Evolutionary conservation across 352 stramenopile species (phyloP).

Genomic region (Phytophthora megakarya): DNA sequence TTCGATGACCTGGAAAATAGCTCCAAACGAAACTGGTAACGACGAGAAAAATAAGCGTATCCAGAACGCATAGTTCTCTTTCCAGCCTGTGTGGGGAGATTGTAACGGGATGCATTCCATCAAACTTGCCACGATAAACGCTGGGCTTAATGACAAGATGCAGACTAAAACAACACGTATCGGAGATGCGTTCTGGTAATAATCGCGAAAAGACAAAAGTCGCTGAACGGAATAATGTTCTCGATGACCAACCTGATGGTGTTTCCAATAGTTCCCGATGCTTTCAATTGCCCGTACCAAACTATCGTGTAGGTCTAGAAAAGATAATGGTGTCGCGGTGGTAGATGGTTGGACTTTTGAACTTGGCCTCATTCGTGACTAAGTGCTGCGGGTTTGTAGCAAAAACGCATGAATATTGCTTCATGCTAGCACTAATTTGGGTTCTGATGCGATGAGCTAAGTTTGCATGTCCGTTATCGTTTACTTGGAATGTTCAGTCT

Average conservation of each 20-base stretch:
- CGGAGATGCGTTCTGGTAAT: slow-evolving; percentile 1
- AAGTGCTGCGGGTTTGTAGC: no score
- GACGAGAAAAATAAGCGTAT: slow-evolving; percentile 23
- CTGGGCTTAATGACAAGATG: slow-evolving; percentile 6
- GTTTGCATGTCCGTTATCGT: no score
- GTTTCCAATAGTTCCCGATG: slow-evolving; percentile 1
- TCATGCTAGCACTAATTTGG: no score
- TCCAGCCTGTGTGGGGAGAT: slow-evolving; percentile 15
- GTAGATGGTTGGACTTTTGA: neutral
- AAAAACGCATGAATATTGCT: no score
- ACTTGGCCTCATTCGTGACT: neutral
- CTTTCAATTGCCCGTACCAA: neutral
- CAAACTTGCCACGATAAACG: slow-evolving; percentile 15
- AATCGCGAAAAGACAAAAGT: slow-evolving; percentile 22
- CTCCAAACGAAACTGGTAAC: slow-evolving; percentile 13
- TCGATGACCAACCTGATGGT: slow-evolving; percentile 17
- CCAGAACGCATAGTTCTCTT: slow-evolving; percentile 34
- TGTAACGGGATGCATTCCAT: slow-evolving; percentile 40
- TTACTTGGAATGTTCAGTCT: no score
- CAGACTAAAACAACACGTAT: slow-evolving; percentile 17
- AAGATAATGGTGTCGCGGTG: neutral
- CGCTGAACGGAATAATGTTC: slow-evolving; percentile 20
- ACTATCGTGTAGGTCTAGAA: neutral
- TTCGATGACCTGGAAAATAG: slow-evolving; percentile 16
- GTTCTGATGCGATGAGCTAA: no score